A percentile compares a stretch with the other conserved stretches of the same genome.
Conservation (phyloP, 345 rosid genomes). For the Durio zibethinus region DNA sequence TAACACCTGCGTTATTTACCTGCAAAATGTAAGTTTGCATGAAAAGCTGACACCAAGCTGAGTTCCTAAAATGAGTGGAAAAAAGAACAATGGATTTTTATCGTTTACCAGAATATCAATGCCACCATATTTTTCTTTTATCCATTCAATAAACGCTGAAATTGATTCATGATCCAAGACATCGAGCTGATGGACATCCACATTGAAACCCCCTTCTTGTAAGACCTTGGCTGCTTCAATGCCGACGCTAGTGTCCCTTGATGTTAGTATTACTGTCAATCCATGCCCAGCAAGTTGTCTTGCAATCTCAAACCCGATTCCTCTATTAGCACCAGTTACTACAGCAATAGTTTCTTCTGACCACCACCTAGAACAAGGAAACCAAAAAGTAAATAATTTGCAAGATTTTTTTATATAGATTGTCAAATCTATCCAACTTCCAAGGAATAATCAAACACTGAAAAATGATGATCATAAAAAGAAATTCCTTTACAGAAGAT, state of each 20-base stretch:
- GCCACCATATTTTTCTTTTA: constrained; percentile 56
- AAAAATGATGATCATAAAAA: too few species aligned
- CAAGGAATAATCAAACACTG: background rate
- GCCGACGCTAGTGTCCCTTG: constrained; percentile 73
- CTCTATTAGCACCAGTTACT: constrained; percentile 89
- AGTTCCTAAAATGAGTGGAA: background rate
- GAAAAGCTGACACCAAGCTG: background rate
- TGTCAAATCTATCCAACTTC: background rate
- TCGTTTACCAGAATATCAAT: constrained; percentile 75
- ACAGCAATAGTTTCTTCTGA: constrained; percentile 77
- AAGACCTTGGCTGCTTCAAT: constrained; percentile 74
- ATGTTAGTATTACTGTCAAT: constrained; percentile 65
- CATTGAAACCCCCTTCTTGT: constrained; percentile 77
- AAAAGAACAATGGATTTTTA: background rate
- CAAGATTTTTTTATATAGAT: background rate
- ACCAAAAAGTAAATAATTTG: background rate
- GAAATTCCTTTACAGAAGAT: background rate
- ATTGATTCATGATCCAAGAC: constrained; percentile 58
- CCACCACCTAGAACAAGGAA: constrained; percentile 83
- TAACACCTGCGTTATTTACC: constrained; percentile 97
- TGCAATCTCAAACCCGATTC: constrained; percentile 91
- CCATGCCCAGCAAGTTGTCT: constrained; percentile 88
- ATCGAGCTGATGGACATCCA: constrained; percentile 78
- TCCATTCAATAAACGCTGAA: constrained; percentile 56
- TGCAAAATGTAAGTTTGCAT: constrained; percentile 26